Base-by-base conservation (phyloP, 306 rosid genomes). In the Cucurbita moschata region DNA sequence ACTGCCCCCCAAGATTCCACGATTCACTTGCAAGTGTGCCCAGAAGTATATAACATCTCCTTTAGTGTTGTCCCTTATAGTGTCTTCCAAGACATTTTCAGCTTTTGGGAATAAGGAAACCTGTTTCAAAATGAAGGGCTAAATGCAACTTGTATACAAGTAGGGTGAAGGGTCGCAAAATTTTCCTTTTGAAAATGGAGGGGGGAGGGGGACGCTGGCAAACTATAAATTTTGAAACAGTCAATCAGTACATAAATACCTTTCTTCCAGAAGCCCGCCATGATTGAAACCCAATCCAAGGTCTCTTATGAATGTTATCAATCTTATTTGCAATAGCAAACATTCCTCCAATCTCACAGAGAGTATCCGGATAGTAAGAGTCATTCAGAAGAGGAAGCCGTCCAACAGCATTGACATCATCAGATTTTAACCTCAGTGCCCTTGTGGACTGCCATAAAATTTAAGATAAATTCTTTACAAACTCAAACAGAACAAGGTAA, bases 251-350 rank as follows among this genome's bases (percentile, higher is more conserved):
- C 72, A 85, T 78, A 71, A 87, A 79, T 91, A 94, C 99, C 99
- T 91, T 87, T 84, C 92, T 88, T 85, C 96, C 96, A 84, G 95
- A 90, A 68, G 99, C 99, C 69, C 77, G 99, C 99, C 99, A 94
- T 79, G 99, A 91, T 73, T 91, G 96, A 79, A 94, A 94, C 81
- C 99, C 99, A 79, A 94, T 89, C 99, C 99, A 94, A 77, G 98
- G 97, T 81, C 96, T 85, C 81, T 80, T 76, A 78, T 94, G 99
- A 83, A 94, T 75, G 80, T 72, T 79, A 80, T 94, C 97, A 73
- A 94, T 90, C 82, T 66, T 88, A 72, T 91, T 88, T 75, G 97
- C 97, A 83, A 89, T 89, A 73, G 99, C 88, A 75, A 89, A 94
- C 92, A 94, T 85, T 82, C 99, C 99, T 73, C 95, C 97, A 81